phyloP scores from a whole-genome alignment of 1,284 basidiomycete species.

The Trichosporon sp. region DNA sequence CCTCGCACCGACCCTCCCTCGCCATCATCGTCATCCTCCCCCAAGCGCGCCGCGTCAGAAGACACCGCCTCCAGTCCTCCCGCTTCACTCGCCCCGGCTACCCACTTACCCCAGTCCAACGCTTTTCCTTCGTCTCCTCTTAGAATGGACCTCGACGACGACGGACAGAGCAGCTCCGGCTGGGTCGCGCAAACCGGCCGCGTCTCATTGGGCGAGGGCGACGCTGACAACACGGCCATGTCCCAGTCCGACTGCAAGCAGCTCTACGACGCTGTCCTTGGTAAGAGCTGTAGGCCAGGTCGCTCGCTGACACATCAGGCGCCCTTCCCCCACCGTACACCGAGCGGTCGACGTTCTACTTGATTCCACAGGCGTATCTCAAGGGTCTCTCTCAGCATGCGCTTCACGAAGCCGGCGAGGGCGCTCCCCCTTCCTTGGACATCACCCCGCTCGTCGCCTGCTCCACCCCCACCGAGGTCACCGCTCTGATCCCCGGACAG shows the following conservation, averaged over 20 bases:
- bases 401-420: conserved; percentile 17
- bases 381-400: conserved; percentile 31
- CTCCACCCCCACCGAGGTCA: conserved; percentile 22
- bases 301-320: conserved; percentile 16
- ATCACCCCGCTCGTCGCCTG: conserved; percentile 26
- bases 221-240: background rate
- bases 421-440: conserved; percentile 22
- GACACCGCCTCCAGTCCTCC: conserved; percentile 21
- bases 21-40: conserved; percentile 33
- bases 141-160: conserved; percentile 25
- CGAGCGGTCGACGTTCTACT: conserved; percentile 33
- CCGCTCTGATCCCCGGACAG: conserved; percentile 24
- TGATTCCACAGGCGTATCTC: conserved; percentile 37
- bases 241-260: background rate
- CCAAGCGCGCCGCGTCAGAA: conserved; percentile 48
- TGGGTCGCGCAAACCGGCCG: conserved; percentile 43
- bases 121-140: conserved; percentile 25
- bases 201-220: conserved; percentile 30
- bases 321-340: conserved; percentile 35
- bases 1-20: conserved; percentile 33
- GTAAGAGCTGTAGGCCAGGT: background rate
- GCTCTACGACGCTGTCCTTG: conserved; percentile 14
- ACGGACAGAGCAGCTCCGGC: conserved; percentile 15
- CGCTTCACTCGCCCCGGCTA: background rate
- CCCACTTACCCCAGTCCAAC: background rate